A percentile compares a stretch with the other conserved stretches of the same genome.
Evolutionary conservation across 225 moss, liverwort and hornwort genomes (phyloP).

Genomic region (Straminergon stramineum): DNA sequence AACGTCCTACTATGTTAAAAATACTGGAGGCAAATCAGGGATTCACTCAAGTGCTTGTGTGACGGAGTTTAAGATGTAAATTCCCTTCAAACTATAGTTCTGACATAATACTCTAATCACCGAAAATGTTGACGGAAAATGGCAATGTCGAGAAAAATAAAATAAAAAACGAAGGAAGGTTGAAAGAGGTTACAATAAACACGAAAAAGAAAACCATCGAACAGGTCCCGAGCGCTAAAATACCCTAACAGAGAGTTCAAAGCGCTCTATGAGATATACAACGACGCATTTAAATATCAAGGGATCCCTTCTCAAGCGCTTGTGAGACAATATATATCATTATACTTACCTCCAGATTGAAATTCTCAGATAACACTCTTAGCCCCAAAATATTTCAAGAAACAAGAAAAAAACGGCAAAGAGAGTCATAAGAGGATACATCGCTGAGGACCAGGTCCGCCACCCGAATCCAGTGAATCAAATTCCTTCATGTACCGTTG

Average conservation of each 20-base stretch:
- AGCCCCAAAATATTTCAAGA: not conserved
- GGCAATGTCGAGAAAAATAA: not conserved
- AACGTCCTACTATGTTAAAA: not conserved
- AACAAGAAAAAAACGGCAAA: not conserved
- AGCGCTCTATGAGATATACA: not conserved
- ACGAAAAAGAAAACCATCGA: not conserved
- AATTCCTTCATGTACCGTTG: slow-evolving; percentile 87
- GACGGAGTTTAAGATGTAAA: not conserved
- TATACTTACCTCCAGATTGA: no score
- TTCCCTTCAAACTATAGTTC: not conserved
- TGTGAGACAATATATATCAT: not conserved
- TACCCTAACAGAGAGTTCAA: not conserved
- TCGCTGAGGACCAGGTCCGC: slow-evolving; percentile 94
- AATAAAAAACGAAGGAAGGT: not conserved
- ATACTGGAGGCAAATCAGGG: not conserved
- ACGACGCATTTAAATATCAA: not conserved
- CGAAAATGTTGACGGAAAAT: not conserved
- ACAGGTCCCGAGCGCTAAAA: not conserved
- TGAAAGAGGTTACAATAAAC: slow-evolving; percentile 13
- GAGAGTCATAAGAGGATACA: slow-evolving; percentile 54
- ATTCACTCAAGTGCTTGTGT: not conserved
- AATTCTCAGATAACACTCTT: not conserved
- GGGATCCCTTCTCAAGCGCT: not conserved
- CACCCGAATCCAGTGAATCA: slow-evolving; percentile 80
- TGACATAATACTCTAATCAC: not conserved